Evolutionary conservation across 306 rosid genomes (phyloP).

Genomic region (Abrus precatorius): DNA sequence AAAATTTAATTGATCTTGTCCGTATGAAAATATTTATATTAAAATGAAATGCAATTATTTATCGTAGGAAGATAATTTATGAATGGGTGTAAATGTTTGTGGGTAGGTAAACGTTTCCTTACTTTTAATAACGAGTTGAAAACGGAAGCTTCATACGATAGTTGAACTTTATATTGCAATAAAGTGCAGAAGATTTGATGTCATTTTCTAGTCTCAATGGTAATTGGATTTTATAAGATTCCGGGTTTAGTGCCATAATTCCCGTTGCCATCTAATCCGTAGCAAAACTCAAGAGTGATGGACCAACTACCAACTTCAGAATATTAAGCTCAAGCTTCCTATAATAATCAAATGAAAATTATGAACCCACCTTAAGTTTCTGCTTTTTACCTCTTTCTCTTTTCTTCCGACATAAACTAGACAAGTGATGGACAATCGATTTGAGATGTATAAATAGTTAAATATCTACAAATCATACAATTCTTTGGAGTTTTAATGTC

Average conservation of each 20-base stretch:
- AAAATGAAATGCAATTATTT: neutral
- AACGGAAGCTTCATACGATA: neutral
- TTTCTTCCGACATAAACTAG: conserved; percentile 20
- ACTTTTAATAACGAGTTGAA: conserved; percentile 17
- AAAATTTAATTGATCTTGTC: neutral
- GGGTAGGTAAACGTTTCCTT: conserved; percentile 21
- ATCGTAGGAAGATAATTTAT: neutral
- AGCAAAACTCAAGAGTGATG: conserved; percentile 39
- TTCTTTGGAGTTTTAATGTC: neutral
- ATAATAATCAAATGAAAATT: conserved; percentile 27
- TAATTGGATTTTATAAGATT: conserved; percentile 25
- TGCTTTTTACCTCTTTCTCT: neutral
- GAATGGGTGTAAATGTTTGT: neutral
- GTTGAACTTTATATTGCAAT: conserved; percentile 5
- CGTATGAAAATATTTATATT: neutral
- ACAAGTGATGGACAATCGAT: conserved; percentile 1
- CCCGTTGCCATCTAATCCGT: conserved; percentile 50
- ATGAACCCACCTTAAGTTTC: conserved; percentile 18
- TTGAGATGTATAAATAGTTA: neutral
- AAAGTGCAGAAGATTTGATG: conserved; percentile 41
- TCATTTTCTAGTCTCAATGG: conserved; percentile 30
- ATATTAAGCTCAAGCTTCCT: conserved; percentile 21
- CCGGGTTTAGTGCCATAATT: conserved; percentile 62
- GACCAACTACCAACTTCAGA: conserved; percentile 50
- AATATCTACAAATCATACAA: neutral